These are phyloP conservation scores for Fusarium robinianum DNA, from an alignment of 2,329 filamentous ascomycete genomes.

Conservation along the genomic window DNA sequence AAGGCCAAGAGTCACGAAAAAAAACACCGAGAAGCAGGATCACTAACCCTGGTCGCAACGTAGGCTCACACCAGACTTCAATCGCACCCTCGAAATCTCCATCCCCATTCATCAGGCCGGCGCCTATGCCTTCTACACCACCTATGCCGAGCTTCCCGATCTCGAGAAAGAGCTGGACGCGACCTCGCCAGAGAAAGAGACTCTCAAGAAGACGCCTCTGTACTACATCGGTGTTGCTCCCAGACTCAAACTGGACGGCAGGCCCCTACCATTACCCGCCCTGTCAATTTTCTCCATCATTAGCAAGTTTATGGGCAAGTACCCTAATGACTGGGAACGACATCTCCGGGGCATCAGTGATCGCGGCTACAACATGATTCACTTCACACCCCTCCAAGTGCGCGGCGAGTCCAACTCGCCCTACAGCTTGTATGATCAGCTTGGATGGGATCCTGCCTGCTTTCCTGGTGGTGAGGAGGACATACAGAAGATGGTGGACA, in stretches of 20 bases:
- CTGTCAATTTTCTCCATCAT: slow-evolving; percentile 92
- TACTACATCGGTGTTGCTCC: slow-evolving; percentile 97
- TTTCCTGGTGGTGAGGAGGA: slow-evolving; percentile 89
- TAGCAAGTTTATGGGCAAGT: slow-evolving; percentile 97
- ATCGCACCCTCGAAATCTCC: slow-evolving; percentile 86
- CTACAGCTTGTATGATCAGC: slow-evolving; percentile 94
- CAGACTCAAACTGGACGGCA: slow-evolving; percentile 72
- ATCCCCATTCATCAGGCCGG: slow-evolving; percentile 82
- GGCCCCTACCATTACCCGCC: slow-evolving; percentile 79
- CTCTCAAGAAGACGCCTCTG: slow-evolving; percentile 68
- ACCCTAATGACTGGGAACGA: slow-evolving; percentile 85
- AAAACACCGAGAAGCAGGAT: neutral
- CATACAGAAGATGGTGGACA: slow-evolving; percentile 73
- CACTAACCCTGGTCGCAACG: slow-evolving; percentile 17
- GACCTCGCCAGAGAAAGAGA: slow-evolving; percentile 41
- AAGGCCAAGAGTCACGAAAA: neutral
- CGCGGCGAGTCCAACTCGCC: slow-evolving; percentile 92
- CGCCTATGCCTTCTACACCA: slow-evolving; percentile 92
- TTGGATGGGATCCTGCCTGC: slow-evolving; percentile 77
- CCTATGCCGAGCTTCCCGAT: slow-evolving; percentile 83
- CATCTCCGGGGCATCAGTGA: slow-evolving; percentile 87
- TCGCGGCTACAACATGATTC: slow-evolving; percentile 97
- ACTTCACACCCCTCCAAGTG: slow-evolving; percentile 92
- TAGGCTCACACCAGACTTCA: slow-evolving; percentile 90
- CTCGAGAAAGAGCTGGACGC: slow-evolving; percentile 45